phyloP scores from a whole-genome alignment of 2,329 filamentous ascomycete species.

The Penicillium sp. region DNA sequence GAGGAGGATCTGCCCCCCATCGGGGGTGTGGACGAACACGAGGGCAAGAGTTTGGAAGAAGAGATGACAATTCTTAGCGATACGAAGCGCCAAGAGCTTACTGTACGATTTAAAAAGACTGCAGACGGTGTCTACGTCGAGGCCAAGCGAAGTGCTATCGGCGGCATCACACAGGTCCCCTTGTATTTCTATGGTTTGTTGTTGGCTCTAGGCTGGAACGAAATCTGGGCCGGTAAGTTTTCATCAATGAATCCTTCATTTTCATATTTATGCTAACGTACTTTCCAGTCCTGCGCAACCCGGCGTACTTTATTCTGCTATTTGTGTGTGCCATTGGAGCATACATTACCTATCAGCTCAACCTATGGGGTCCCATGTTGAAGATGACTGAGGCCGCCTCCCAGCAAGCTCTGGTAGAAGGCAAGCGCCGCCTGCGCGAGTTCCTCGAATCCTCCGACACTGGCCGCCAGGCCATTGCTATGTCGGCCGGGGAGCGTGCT shows the following conservation, averaged over 20 bases:
- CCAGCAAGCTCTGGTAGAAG: conserved; percentile 81
- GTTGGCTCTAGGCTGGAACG: conserved; percentile 95
- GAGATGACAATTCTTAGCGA: conserved; percentile 95
- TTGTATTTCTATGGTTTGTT: conserved; percentile 91
- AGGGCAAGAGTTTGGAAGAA: conserved; percentile 90
- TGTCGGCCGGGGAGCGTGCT: conserved; percentile 53
- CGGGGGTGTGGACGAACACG: conserved; percentile 90
- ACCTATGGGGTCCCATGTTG: conserved; percentile 91
- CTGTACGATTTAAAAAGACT: conserved; percentile 95
- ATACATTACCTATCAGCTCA: conserved; percentile 89
- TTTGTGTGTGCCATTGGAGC: conserved; percentile 72
- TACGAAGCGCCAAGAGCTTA: conserved; percentile 83
- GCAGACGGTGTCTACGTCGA: conserved; percentile 97
- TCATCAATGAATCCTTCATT: conserved; percentile 10
- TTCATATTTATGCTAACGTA: conserved; percentile 2
- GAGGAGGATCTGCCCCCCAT: conserved; percentile 88
- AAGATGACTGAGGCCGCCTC: conserved; percentile 91
- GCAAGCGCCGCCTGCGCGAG: conserved; percentile 84
- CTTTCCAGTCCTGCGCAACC: conserved; percentile 78
- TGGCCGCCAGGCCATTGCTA: conserved; percentile 76
- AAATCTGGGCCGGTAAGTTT: conserved; percentile 82
- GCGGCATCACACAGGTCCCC: conserved; percentile 89
- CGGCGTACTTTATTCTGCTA: conserved; percentile 85
- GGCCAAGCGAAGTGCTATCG: conserved; percentile 94
- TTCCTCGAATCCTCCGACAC: conserved; percentile 87